Percentiles rank a stretch among this genome's conserved stretches.
These are phyloP conservation scores for Musa balbisiana DNA, from an alignment of 202 grass and related monocot genomes.

Conservation along the genomic window DNA sequence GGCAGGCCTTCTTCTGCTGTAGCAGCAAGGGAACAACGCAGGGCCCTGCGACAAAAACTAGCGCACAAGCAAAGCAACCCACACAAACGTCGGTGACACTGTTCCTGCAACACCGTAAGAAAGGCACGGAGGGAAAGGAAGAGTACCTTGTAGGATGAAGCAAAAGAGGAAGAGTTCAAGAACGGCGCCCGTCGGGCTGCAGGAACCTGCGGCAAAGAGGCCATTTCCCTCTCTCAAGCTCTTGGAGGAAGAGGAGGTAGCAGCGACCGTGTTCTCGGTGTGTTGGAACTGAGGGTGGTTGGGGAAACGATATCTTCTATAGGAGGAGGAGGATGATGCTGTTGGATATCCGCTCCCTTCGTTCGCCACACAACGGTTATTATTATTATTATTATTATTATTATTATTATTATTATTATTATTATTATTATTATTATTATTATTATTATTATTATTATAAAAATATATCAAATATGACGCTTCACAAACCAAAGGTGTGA, in stretches of 20 bases:
- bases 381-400: too few relatives aligned
- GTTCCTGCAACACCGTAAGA: not conserved
- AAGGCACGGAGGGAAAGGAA: not conserved
- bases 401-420: too few relatives aligned
- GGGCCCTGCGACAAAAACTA: not conserved
- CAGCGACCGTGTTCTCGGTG: too few relatives aligned
- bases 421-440: too few relatives aligned
- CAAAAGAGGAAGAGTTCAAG: conserved; percentile 6
- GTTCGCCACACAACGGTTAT: too few relatives aligned
- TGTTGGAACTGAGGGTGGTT: too few relatives aligned
- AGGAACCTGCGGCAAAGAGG: not conserved
- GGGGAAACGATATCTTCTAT: too few relatives aligned
- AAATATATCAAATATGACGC: too few relatives aligned
- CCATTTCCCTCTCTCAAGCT: not conserved
- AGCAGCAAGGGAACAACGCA: conserved; percentile 4
- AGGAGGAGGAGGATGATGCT: too few relatives aligned
- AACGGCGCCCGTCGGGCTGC: not conserved
- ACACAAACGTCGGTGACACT: not conserved
- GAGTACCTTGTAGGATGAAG: not conserved
- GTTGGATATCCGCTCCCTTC: not conserved
- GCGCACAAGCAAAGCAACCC: not conserved
- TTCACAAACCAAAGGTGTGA: too few relatives aligned
- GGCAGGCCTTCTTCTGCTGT: not conserved
- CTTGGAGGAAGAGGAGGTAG: too few relatives aligned
- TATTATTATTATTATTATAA: too few relatives aligned